These are phyloP conservation scores for Chalciporus pseudorubinellus DNA, from an alignment of 768 basidiomycete species.

Conservation along the genomic window DNA sequence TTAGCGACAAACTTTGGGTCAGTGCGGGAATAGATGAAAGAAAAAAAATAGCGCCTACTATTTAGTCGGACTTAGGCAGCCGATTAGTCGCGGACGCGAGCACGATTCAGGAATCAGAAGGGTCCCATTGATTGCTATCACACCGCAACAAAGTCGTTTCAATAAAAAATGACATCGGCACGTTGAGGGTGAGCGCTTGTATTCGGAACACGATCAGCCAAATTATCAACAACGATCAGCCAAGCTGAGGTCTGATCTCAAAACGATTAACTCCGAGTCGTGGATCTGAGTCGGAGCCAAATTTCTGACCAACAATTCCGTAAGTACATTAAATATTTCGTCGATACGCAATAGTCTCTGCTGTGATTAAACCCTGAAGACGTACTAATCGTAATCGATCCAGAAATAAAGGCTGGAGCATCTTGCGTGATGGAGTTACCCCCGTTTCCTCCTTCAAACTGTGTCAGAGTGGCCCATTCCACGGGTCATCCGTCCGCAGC, in stretches of 20 bases:
- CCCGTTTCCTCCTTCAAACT: conserved; percentile 5
- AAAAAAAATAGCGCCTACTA: too few species aligned
- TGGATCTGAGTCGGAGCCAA: too few species aligned
- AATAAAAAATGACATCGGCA: too few species aligned
- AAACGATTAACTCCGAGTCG: neutral
- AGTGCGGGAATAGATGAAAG: neutral
- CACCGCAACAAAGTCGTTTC: too few species aligned
- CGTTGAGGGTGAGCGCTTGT: too few species aligned
- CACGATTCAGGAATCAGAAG: neutral
- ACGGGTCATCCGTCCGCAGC: conserved; percentile 2
- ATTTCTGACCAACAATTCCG: too few species aligned
- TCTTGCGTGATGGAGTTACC: neutral
- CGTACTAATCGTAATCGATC: conserved; percentile 16
- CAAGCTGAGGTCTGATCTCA: too few species aligned
- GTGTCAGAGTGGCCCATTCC: conserved; percentile 3
- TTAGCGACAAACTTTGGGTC: too few species aligned
- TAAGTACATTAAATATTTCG: too few species aligned
- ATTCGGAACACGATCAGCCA: too few species aligned
- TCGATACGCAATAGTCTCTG: too few species aligned
- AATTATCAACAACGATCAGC: too few species aligned
- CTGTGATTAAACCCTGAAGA: conserved; percentile 21
- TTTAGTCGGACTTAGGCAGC: neutral
- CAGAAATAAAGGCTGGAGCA: conserved; percentile 13
- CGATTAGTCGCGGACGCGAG: neutral
- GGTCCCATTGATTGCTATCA: neutral